A percentile compares a stretch with the other conserved stretches of the same genome.
Evolutionary conservation across 805 yeast species (phyloP).

Genomic region (Candida tibetensis): DNA sequence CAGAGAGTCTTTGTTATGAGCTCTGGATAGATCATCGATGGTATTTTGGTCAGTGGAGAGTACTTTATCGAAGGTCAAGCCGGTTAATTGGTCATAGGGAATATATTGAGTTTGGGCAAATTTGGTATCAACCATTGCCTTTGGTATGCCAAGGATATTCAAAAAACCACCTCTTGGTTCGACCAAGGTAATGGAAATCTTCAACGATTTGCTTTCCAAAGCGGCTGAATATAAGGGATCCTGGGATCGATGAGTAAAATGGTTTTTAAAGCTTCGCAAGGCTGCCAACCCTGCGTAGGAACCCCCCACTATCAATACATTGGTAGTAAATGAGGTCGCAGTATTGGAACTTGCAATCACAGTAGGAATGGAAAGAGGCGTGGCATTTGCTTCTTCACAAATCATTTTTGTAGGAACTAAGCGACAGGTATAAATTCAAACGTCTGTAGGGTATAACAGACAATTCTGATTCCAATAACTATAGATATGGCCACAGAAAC

Average conservation of each 20-base stretch:
- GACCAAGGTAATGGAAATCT: constrained; percentile 31
- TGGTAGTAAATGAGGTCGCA: constrained; percentile 23
- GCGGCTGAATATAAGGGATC: constrained; percentile 8
- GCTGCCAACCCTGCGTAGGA: constrained; percentile 42
- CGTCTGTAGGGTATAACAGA: too few species aligned
- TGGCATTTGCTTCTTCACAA: neutral
- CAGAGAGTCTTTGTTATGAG: constrained; percentile 2
- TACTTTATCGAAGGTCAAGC: constrained; percentile 27
- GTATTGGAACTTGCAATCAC: neutral
- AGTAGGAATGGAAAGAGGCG: constrained; percentile 2
- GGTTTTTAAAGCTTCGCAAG: constrained; percentile 26
- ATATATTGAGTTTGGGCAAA: constrained; percentile 39
- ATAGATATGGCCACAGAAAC: too few species aligned
- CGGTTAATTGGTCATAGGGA: constrained; percentile 28
- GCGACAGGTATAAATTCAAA: too few species aligned
- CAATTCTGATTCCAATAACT: too few species aligned
- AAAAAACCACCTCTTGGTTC: constrained; percentile 42
- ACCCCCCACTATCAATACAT: constrained; percentile 41
- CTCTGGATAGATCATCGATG: neutral
- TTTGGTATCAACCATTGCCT: constrained; percentile 35
- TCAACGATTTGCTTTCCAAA: constrained; percentile 8
- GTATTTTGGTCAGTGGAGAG: constrained; percentile 20
- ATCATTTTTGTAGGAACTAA: too few species aligned
- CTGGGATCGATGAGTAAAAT: constrained; percentile 17
- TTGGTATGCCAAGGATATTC: constrained; percentile 39